These are phyloP conservation scores for Heterobasidion annosum DNA, from an alignment of 1,284 basidiomycete genomes.

Conservation along the genomic window DNA sequence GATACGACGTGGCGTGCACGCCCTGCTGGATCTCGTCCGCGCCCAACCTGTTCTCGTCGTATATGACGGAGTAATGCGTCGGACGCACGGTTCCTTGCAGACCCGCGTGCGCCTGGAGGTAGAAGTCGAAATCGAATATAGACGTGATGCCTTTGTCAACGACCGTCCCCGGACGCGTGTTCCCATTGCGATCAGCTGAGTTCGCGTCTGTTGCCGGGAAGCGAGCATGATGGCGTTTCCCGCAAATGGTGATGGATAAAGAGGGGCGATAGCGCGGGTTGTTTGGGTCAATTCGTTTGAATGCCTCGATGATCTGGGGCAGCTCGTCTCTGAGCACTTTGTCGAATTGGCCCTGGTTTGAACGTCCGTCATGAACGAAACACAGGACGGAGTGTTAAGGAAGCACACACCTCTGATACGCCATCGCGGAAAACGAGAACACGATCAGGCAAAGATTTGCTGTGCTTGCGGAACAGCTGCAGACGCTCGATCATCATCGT, in stretches of 20 bases:
- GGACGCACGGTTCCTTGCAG: conserved; percentile 58
- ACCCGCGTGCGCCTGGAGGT: conserved; percentile 66
- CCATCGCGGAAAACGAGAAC: conserved; percentile 70
- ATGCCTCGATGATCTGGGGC: conserved; percentile 45
- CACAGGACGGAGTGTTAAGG: background rate
- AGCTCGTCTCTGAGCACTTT: conserved; percentile 50
- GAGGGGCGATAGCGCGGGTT: conserved; percentile 45
- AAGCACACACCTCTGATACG: conserved; percentile 54
- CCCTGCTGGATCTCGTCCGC: conserved; percentile 66
- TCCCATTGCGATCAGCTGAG: conserved; percentile 51
- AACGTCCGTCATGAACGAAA: background rate
- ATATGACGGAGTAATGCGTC: conserved; percentile 69
- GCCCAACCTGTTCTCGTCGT: conserved; percentile 57
- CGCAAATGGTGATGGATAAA: conserved; percentile 67
- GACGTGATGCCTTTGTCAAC: conserved; percentile 67
- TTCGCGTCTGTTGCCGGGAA: conserved; percentile 45
- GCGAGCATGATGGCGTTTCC: conserved; percentile 72
- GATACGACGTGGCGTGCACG: conserved; percentile 52
- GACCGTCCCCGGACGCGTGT: conserved; percentile 67
- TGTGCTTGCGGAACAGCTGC: conserved; percentile 43
- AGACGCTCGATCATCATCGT: conserved; percentile 66
- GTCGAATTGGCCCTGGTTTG: conserved; percentile 54
- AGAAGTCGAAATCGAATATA: conserved; percentile 70
- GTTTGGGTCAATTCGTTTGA: conserved; percentile 38
- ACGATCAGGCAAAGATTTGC: conserved; percentile 46